These are phyloP conservation scores for Cubamyces sp. DNA, from an alignment of 768 basidiomycete genomes.

Conservation along the genomic window DNA sequence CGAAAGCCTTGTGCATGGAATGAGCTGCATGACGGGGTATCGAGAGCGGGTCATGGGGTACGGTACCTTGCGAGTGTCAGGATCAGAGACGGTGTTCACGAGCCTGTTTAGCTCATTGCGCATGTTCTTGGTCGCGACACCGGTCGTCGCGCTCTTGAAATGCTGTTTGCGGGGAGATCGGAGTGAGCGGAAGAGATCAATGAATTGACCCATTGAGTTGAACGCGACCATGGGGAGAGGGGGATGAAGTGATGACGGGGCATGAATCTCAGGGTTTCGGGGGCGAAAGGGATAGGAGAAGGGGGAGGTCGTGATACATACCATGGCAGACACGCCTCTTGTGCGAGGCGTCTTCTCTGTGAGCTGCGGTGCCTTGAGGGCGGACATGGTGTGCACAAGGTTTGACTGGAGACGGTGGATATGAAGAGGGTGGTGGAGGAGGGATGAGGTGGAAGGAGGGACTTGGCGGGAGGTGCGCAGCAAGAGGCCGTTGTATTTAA, in stretches of 20 bases:
- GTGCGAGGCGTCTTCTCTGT: constrained; percentile 33
- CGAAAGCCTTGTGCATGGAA: constrained; percentile 65
- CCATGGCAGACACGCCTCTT: constrained; percentile 36
- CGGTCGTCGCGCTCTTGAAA: constrained; percentile 45
- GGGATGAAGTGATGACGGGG: neutral
- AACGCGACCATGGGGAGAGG: constrained; percentile 7
- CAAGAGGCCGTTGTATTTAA: neutral
- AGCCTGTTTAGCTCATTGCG: constrained; percentile 96
- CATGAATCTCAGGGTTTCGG: neutral
- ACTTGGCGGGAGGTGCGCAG: neutral
- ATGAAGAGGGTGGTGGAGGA: neutral
- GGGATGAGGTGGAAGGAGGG: neutral
- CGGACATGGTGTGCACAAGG: constrained; percentile 14
- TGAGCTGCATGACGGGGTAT: constrained; percentile 12
- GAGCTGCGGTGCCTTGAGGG: constrained; percentile 16
- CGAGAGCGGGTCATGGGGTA: constrained; percentile 12
- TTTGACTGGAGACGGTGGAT: neutral
- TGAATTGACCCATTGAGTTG: constrained; percentile 16
- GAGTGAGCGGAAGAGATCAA: constrained; percentile 36
- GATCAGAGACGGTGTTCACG: constrained; percentile 83
- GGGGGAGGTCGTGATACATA: constrained; percentile 13
- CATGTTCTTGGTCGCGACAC: constrained; percentile 85
- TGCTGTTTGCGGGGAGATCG: constrained; percentile 42
- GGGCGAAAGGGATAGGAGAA: neutral
- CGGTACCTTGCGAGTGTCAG: constrained; percentile 77